These are phyloP conservation scores for Trichosporon coremiiforme DNA, from an alignment of 1,284 basidiomycete species.

Conservation along the genomic window DNA sequence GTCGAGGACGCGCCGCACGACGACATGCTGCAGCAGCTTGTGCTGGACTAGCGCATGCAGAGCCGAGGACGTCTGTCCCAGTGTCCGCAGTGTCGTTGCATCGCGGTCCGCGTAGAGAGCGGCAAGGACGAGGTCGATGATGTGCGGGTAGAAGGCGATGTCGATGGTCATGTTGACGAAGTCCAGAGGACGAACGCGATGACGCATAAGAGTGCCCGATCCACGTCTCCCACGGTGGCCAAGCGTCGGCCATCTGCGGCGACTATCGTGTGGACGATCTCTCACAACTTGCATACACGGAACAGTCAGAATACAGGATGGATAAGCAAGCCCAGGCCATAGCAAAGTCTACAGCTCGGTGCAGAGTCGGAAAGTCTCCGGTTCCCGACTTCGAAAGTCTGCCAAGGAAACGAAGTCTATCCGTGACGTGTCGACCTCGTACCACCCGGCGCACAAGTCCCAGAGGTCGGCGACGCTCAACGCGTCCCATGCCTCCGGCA, in stretches of 20 bases:
- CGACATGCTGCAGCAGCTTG: not conserved
- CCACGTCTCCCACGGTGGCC: too few species aligned
- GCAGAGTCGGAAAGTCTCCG: not conserved
- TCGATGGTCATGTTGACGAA: slow-evolving; percentile 7
- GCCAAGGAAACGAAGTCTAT: not conserved
- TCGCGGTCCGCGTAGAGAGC: not conserved
- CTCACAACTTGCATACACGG: too few species aligned
- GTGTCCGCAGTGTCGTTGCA: not conserved
- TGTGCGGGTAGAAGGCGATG: slow-evolving; percentile 8
- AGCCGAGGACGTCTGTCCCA: not conserved
- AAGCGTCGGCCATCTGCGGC: too few species aligned
- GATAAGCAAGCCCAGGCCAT: too few species aligned
- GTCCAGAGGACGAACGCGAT: too few species aligned
- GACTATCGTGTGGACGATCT: too few species aligned
- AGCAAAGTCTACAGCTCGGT: not conserved
- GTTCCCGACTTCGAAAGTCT: not conserved
- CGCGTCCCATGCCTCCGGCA: not conserved
- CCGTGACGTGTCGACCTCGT: not conserved
- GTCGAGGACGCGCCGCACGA: not conserved
- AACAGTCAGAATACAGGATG: too few species aligned
- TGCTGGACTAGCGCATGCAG: not conserved
- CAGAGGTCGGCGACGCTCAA: not conserved
- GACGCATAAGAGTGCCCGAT: too few species aligned
- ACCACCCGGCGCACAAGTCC: not conserved
- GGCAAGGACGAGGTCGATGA: not conserved